Evolutionary conservation across 2,329 filamentous ascomycete genomes (phyloP), one percentile per base, ranked within the genome.

Genomic region (Sclerotinia spermophila): DNA sequence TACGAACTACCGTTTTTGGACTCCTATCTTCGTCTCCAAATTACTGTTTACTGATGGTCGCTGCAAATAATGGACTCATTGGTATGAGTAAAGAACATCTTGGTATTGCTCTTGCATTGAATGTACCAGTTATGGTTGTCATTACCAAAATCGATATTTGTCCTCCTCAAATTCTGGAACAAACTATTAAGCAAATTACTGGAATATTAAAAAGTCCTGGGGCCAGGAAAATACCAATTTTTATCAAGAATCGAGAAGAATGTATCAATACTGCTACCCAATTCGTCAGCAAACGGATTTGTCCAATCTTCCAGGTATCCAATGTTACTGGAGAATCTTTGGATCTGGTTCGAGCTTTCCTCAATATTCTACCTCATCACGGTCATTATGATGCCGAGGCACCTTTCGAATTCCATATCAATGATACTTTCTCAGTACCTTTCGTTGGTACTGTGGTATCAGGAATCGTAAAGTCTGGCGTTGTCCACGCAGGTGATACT

Each of bases 131-230:
- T 76, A 97, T 99, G 93, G 94, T 98, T 5, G 90, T 97, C 74
- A 90, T 98, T 73, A 99, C 95, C 81, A 99, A 98, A 84, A 97
- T 98, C 74, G 96, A 98, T 79, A 98, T 98, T 70, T 98, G 96
- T 80, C 96, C 96, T 33, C 94, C 95, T 2, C 92, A 98, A 75
- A 97, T 99, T 77, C 84, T 99, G 35, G 89, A 97, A 82, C 92
- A 98, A 83, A 99, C 96, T 33, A 89, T 98, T 60, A 91, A 89
- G 17, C 95, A 98, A 80, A 88, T 99, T 73, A 95, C 90, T 68
- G 92, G 94, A 78, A 97, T 99, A 67, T 85, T 99, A 75, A 97
- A 97, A 81, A 96, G 92, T 70, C 94, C 94, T 0, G 96, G 94
- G 4, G 96, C 96, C 5, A 87, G 92, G 53, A 99, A 99, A 82